Base-by-base conservation (phyloP, 257 asterid genomes). In the Striga asiatica region DNA sequence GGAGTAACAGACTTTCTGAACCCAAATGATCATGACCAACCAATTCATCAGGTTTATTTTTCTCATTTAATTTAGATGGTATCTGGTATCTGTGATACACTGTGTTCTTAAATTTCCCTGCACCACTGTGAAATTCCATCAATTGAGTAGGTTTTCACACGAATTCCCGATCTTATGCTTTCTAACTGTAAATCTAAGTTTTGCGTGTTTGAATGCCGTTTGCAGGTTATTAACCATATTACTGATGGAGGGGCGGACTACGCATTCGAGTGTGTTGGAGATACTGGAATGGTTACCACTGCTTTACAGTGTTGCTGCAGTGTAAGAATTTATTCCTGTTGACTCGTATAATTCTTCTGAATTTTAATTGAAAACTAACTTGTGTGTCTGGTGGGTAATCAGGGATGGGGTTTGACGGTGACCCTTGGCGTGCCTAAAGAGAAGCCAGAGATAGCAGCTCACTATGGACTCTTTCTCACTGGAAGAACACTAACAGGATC, bases 321-420 rank as follows among this genome's bases (percentile, higher is more conserved):
- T 54, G 98, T 89, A 81, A 79, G 76, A 48, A 58, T 25, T 56
- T 16, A 8, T 43, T 61, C 55, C 23, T 13, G 8, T 29, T 48
- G 42, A 37, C 14, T 16, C 8, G 1, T 43, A 18, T 43, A 17
- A 19, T 41, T 41, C 12, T 27, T 16, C 28, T 42, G 22, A 28
- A 16, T 42, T 50, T 23, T n/a, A 2, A 18, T 14, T 4, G 31
- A 31, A 6, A 21, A 6, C 7, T 6, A 14, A 31, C 1, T 14
- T 8, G 41, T 49, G 41, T 49, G 19, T 59, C 13, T 35, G 58
- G 9, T 47, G 54, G 47, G 31, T 65, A n/a, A 18, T 11, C 60
- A 89, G 98, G 98, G 98, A 54, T 91, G 95, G 96, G 98, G 98
- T 20, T 35, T 78, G 89, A 75, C 98, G 3, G 84, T 91, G 58